Evolutionary conservation across 2,329 filamentous ascomycete genomes (phyloP), one percentile per base, ranked within the genome.

Genomic region (Paraphoma chrysanthemicola): DNA sequence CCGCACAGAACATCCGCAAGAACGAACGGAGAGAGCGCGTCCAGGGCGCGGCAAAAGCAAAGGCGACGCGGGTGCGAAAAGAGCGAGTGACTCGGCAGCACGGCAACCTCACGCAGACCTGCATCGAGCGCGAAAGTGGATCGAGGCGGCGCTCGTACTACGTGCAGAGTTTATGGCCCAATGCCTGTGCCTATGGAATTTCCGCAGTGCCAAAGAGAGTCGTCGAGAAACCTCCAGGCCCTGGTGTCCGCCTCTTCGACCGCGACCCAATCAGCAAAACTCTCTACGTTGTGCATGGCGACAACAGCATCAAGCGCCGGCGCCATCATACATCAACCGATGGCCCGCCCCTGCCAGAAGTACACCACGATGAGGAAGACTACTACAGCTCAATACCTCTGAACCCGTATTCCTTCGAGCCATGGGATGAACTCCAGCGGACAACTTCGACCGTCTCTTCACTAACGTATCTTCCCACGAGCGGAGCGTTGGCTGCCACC

Each of bases 1-100:
- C 78, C 0, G 63, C 68, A 12, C 67, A 75, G 10, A 80, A 80
- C 46, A 71, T 82, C 8, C 64, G 67, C 65, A 80, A 68, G 48
- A 67, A 62, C 66, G 74, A 60, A 56, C 64, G 57, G 38, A 71
- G 69, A 69, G 65, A 68, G 23, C 60, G 52, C 1, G 41, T 61
- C 1, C 54, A 69, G 9, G 54, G 58, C 42, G 44, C 51, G 3
- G 57, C 53, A 1, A 48, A 44, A 7, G 54, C 53, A 6, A 62
- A 57, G 2, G 45, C 47, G 0, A 49, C 60, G 8, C 66, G 64
- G 44, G 52, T 56, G 7, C 58, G 59, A 3, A 71, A 61, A 49
- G 64, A 75, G 47, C 68, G 70, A 7, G 61, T 75, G 16, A 49
- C 68, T 1, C 57, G 66, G 3, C 57, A 56, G 17, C 52, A 70